phyloP scores from a whole-genome alignment of 805 yeast species.

The Ogataea ganodermae region DNA sequence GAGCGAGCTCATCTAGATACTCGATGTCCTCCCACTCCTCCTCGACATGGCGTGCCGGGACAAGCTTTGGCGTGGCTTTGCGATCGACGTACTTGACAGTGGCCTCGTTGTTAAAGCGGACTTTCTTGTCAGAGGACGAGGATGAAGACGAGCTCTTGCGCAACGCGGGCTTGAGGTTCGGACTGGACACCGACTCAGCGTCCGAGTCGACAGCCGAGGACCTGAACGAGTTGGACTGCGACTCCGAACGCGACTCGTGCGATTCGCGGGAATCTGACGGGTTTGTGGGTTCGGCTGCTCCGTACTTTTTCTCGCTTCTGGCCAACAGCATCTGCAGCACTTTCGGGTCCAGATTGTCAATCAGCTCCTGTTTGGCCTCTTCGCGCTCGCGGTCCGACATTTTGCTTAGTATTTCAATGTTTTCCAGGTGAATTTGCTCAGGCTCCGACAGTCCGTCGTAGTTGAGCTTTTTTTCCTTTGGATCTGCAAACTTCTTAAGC shows the following conservation, averaged over 20 bases:
- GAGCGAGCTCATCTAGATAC: slow-evolving; percentile 51
- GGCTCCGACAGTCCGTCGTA: slow-evolving; percentile 52
- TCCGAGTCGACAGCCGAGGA: slow-evolving; percentile 12
- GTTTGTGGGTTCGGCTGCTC: slow-evolving; percentile 20
- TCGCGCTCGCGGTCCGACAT: slow-evolving; percentile 70
- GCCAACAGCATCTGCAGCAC: slow-evolving; percentile 59
- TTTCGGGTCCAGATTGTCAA: slow-evolving; percentile 68
- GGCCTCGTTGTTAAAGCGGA: slow-evolving; percentile 35
- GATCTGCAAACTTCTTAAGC: slow-evolving; percentile 17
- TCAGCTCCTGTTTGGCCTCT: slow-evolving; percentile 64
- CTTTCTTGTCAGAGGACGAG: slow-evolving; percentile 28
- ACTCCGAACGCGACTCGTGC: slow-evolving; percentile 36
- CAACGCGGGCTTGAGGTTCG: slow-evolving; percentile 24
- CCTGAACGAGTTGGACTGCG: slow-evolving; percentile 38
- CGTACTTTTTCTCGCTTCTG: slow-evolving; percentile 53
- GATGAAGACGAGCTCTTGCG: slow-evolving; percentile 22
- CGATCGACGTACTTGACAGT: slow-evolving; percentile 32
- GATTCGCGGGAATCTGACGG: neutral
- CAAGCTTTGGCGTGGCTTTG: no score
- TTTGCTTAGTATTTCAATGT: slow-evolving; percentile 55
- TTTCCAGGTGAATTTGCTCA: slow-evolving; percentile 76
- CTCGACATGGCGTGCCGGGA: no score
- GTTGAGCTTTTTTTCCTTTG: slow-evolving; percentile 14
- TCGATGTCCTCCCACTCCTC: slow-evolving; percentile 54
- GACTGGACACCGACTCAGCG: slow-evolving; percentile 18